phyloP scores from a whole-genome alignment of 2,329 filamentous ascomycete genomes.

The Fusarium longipes region DNA sequence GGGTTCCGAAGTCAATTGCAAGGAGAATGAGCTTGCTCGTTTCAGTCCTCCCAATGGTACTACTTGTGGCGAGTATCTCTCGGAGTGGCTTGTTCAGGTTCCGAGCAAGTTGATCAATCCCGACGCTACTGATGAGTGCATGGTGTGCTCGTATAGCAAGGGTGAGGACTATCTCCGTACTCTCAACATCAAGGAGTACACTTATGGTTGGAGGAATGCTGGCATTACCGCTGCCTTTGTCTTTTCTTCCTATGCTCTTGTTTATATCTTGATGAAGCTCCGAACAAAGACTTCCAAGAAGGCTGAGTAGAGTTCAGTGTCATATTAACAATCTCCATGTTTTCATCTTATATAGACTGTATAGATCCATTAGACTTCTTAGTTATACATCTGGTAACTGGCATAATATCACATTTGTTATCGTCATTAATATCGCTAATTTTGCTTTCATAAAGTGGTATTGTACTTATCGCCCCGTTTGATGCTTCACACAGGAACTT shows the following conservation, averaged over 20 bases:
- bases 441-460: no score
- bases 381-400: not conserved
- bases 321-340: no score
- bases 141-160: slow-evolving; percentile 68
- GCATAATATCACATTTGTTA: not conserved
- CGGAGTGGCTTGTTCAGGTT: slow-evolving; percentile 58
- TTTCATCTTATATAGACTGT: slow-evolving; percentile 3
- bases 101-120: slow-evolving; percentile 69
- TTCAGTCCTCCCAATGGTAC: slow-evolving; percentile 63
- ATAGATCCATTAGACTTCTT: not conserved
- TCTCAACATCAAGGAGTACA: slow-evolving; percentile 70
- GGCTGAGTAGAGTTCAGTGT: slow-evolving; percentile 48
- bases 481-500: no score
- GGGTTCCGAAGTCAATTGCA: slow-evolving; percentile 60
- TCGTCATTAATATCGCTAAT: no score
- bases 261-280: slow-evolving; percentile 61
- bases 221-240: slow-evolving; percentile 69
- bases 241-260: slow-evolving; percentile 62
- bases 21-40: slow-evolving; percentile 59
- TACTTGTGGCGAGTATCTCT: slow-evolving; percentile 70
- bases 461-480: no score
- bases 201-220: slow-evolving; percentile 74
- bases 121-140: slow-evolving; percentile 64
- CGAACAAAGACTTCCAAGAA: slow-evolving; percentile 61
- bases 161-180: slow-evolving; percentile 70